Evolutionary conservation across 2,329 filamentous ascomycete genomes (phyloP).

Genomic region (Xylariaceae sp.): DNA sequence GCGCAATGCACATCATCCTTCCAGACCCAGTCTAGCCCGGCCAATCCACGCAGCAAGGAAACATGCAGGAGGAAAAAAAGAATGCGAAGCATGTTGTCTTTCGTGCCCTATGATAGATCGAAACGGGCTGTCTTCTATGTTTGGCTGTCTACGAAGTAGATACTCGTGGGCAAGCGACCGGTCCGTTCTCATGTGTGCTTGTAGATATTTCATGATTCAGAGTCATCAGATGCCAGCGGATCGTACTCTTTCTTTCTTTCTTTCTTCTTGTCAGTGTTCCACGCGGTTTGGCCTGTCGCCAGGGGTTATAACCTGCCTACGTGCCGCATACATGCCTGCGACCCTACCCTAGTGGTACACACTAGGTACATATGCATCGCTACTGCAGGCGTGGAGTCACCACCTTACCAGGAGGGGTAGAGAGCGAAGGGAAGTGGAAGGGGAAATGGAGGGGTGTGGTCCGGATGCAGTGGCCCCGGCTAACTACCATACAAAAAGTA

Average conservation of each 20-base stretch:
- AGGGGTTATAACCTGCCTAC: slow-evolving; percentile 3
- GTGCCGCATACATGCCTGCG: background rate
- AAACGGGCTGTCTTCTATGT: background rate
- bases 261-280: slow-evolving; percentile 11
- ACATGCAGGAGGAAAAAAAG: background rate
- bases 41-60: background rate
- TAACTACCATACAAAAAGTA: too few relatives aligned
- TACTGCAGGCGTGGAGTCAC: slow-evolving; percentile 7
- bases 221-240: slow-evolving; percentile 12
- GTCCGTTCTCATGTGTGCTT: too few relatives aligned
- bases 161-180: too few relatives aligned
- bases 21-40: background rate
- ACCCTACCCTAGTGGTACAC: background rate
- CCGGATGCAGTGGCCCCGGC: slow-evolving; percentile 1
- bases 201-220: background rate
- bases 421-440: background rate
- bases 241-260: too few relatives aligned
- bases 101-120: slow-evolving; percentile 1
- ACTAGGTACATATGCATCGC: slow-evolving; percentile 4
- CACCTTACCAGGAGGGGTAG: slow-evolving; percentile 5
- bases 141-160: too few relatives aligned
- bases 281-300: slow-evolving; percentile 10
- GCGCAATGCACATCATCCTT: background rate
- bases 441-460: background rate
- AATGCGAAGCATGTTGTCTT: slow-evolving; percentile 12